Conservation (phyloP, 495 filamentous ascomycete genomes). For the Neurospora terricola region DNA sequence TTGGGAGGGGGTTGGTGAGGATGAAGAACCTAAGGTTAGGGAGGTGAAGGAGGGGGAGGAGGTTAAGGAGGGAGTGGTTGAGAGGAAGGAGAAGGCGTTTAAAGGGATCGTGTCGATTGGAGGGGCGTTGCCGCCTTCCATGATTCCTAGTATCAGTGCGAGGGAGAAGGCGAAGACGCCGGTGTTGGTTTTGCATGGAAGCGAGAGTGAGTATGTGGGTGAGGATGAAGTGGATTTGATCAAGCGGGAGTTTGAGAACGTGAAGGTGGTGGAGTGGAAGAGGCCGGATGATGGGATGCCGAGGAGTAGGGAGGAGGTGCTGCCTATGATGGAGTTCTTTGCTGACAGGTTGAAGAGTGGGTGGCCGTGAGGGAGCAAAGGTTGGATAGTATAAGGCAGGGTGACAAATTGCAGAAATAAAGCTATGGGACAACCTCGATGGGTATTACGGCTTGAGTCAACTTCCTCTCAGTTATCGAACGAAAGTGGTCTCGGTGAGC, state of each 20-base stretch:
- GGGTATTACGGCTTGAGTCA: too few relatives aligned
- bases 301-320: conserved; percentile 70
- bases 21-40: conserved; percentile 7
- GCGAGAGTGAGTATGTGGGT: conserved; percentile 51
- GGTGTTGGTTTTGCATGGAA: conserved; percentile 60
- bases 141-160: conserved; percentile 24
- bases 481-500: too few relatives aligned
- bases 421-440: too few relatives aligned
- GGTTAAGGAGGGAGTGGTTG: background rate
- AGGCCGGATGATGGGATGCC: conserved; percentile 77
- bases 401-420: too few relatives aligned
- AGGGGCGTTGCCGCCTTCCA: conserved; percentile 52
- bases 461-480: too few relatives aligned
- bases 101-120: conserved; percentile 73
- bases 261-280: conserved; percentile 66
- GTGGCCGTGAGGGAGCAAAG: background rate
- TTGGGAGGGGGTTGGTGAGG: conserved; percentile 18
- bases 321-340: conserved; percentile 91
- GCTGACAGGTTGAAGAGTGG: conserved; percentile 50
- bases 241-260: conserved; percentile 57
- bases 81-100: conserved; percentile 10
- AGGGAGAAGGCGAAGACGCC: conserved; percentile 57
- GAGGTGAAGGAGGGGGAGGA: background rate
- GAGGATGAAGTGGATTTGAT: conserved; percentile 50
- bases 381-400: too few relatives aligned